These are phyloP conservation scores for Trichoderma koningiopsis DNA, from an alignment of 2,329 filamentous ascomycete genomes.

Conservation along the genomic window DNA sequence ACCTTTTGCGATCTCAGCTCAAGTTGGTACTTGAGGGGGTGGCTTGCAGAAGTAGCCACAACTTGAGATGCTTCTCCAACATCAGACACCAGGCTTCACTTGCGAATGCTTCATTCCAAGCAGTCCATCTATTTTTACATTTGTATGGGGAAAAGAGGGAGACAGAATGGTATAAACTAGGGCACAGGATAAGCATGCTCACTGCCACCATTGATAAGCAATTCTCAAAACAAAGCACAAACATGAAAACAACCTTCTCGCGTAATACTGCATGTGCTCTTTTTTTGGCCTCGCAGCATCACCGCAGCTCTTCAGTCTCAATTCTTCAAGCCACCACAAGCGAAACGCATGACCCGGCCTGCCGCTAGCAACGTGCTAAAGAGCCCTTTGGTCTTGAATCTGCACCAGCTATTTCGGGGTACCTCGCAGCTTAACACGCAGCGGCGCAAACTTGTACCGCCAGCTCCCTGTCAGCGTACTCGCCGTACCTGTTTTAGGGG, in stretches of 20 bases:
- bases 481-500: conserved; percentile 13
- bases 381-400: conserved; percentile 2
- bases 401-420: conserved; percentile 23
- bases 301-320: neutral
- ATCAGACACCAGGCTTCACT: neutral
- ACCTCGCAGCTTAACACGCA: conserved; percentile 14
- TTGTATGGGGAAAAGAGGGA: neutral
- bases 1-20: conserved; percentile 14
- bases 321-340: neutral
- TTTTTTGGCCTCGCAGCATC: conserved; percentile 4
- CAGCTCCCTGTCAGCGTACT: neutral
- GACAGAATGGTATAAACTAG: neutral
- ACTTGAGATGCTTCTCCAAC: neutral
- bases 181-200: neutral
- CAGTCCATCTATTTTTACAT: neutral
- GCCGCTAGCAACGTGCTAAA: conserved; percentile 20
- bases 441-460: conserved; percentile 13
- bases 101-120: neutral
- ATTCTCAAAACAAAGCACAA: neutral
- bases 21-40: neutral
- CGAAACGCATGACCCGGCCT: conserved; percentile 9
- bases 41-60: neutral
- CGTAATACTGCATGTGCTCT: neutral
- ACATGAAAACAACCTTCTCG: neutral
- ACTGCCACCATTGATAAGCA: neutral